phyloP scores from a whole-genome alignment of 2,329 filamentous ascomycete species.

The Pseudodiploospora longispora region DNA sequence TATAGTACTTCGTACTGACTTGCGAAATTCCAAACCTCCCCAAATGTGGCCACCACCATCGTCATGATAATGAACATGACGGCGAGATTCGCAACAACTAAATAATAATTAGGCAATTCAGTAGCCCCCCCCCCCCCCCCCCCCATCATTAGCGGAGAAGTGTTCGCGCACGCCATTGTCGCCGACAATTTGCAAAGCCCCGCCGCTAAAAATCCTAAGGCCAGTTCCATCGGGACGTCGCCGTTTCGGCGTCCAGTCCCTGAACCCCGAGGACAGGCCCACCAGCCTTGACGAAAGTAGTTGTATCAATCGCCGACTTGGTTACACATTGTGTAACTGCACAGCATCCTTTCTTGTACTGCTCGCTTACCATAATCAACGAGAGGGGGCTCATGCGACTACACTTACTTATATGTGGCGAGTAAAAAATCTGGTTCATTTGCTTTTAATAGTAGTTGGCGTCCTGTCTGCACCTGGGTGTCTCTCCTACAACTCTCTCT shows the following conservation, averaged over 20 bases:
- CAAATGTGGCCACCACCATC: too few species aligned
- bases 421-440: too few species aligned
- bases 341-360: too few species aligned
- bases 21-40: too few species aligned
- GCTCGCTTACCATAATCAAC: too few species aligned
- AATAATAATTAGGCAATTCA: too few species aligned
- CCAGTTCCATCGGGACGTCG: neutral
- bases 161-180: constrained; percentile 9
- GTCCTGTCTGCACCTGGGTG: neutral
- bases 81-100: too few species aligned
- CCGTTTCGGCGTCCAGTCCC: constrained; percentile 8
- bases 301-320: constrained; percentile 4
- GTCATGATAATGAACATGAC: too few species aligned
- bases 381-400: too few species aligned
- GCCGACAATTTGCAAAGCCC: constrained; percentile 8
- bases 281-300: constrained; percentile 3
- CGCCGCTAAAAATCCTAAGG: neutral
- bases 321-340: neutral
- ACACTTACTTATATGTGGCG: too few species aligned
- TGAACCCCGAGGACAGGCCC: constrained; percentile 1
- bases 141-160: neutral
- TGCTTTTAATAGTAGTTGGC: too few species aligned
- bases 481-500: neutral
- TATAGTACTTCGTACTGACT: neutral
- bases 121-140: neutral